Evolutionary conservation across 495 filamentous ascomycete genomes (phyloP).

Genomic region (Acidiella bohemica): DNA sequence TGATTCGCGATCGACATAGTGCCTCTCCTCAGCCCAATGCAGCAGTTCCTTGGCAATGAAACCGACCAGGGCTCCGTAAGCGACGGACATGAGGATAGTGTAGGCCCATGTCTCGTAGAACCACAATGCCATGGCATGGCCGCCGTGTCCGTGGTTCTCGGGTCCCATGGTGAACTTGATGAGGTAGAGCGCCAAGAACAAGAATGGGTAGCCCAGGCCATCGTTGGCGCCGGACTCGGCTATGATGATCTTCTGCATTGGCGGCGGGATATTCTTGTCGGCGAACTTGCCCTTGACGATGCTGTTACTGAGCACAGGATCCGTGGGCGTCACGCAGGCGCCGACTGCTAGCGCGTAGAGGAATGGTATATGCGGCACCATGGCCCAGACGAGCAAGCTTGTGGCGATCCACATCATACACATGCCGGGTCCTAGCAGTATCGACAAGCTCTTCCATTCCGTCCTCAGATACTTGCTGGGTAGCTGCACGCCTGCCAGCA

Average conservation of each 20-base stretch:
- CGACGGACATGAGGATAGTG: slow-evolving; percentile 62
- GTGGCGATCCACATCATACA: slow-evolving; percentile 77
- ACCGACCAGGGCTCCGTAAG: slow-evolving; percentile 65
- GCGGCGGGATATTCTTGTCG: slow-evolving; percentile 72
- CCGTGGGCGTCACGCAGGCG: slow-evolving; percentile 81
- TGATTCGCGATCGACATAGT: slow-evolving; percentile 78
- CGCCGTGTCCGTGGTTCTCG: slow-evolving; percentile 43
- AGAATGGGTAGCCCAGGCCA: slow-evolving; percentile 83
- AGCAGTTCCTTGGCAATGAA: slow-evolving; percentile 71
- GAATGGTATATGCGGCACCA: slow-evolving; percentile 60
- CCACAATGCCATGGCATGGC: slow-evolving; percentile 65
- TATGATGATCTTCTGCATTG: slow-evolving; percentile 73
- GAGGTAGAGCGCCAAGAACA: slow-evolving; percentile 73
- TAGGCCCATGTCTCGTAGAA: slow-evolving; percentile 81
- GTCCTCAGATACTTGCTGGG: slow-evolving; percentile 68
- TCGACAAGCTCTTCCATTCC: slow-evolving; percentile 65
- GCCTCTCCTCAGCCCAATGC: slow-evolving; percentile 69
- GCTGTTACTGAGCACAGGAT: slow-evolving; percentile 76
- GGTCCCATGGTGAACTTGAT: slow-evolving; percentile 58
- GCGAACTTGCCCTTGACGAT: slow-evolving; percentile 93
- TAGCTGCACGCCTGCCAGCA: slow-evolving; percentile 82
- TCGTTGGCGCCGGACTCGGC: slow-evolving; percentile 89
- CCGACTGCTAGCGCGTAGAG: slow-evolving; percentile 67
- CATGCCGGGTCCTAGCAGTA: slow-evolving; percentile 81
- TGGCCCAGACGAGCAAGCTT: slow-evolving; percentile 60